A percentile compares a stretch with the other conserved stretches of the same genome.
These are phyloP conservation scores for Eucalyptus curtisii DNA, from an alignment of 345 rosid species.

Conservation along the genomic window DNA sequence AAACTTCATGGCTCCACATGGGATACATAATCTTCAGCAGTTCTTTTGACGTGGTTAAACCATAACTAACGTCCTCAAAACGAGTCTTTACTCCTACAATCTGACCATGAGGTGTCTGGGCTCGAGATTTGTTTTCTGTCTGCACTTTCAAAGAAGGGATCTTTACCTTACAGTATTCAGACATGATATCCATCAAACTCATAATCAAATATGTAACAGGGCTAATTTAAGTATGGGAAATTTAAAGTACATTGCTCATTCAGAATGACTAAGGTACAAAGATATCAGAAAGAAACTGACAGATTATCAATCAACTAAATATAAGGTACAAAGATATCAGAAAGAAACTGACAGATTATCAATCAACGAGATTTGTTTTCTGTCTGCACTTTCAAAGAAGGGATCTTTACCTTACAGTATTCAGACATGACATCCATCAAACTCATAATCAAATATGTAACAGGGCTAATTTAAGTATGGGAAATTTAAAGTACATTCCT, in stretches of 20 bases:
- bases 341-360: too few relatives aligned
- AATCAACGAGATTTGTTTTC: too few relatives aligned
- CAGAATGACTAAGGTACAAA: not conserved
- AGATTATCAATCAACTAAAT: too few relatives aligned
- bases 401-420: too few relatives aligned
- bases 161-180: not conserved
- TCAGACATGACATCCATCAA: too few relatives aligned
- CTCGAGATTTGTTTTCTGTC: conserved; percentile 78
- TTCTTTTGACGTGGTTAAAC: conserved; percentile 85
- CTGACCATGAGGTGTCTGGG: conserved; percentile 70
- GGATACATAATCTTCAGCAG: conserved; percentile 79
- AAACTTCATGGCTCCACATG: conserved; percentile 75
- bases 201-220: not conserved
- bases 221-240: not conserved
- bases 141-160: conserved; percentile 3
- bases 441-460: too few relatives aligned
- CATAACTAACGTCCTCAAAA: conserved; percentile 75
- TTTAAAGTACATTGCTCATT: not conserved
- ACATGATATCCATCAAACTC: not conserved
- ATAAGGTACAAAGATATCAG: too few relatives aligned
- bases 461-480: too few relatives aligned
- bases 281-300: too few relatives aligned
- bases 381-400: too few relatives aligned
- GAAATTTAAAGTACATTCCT: too few relatives aligned
- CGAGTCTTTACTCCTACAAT: conserved; percentile 48